Percentiles rank a stretch among this genome's conserved stretches.
These are phyloP conservation scores for Babesia sp. DNA, from an alignment of 169 alveolate genomes.

Conservation along the genomic window DNA sequence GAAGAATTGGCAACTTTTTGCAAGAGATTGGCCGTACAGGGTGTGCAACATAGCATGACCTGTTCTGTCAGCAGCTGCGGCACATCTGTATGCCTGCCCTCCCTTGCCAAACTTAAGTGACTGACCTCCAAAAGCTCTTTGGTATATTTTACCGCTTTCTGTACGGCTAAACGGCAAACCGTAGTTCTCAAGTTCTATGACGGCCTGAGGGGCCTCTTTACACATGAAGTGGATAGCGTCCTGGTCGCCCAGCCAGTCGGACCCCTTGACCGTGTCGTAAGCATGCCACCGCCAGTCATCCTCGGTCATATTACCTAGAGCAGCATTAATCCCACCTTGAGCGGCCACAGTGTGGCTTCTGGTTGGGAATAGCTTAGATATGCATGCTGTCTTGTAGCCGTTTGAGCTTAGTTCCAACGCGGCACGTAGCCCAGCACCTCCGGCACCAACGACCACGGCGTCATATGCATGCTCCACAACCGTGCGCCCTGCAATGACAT, in stretches of 20 bases:
- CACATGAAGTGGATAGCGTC: conserved; percentile 98
- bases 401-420: conserved; percentile 89
- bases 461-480: conserved; percentile 92
- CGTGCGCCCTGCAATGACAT: conserved; percentile 80
- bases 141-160: conserved; percentile 90
- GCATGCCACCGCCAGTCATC: conserved; percentile 99
- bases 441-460: conserved; percentile 98
- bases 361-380: conserved; percentile 95
- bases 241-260: conserved; percentile 99
- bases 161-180: conserved; percentile 98
- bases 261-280: conserved; percentile 97
- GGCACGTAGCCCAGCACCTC: conserved; percentile 98
- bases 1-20: conserved; percentile 91
- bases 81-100: conserved; percentile 97
- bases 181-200: conserved; percentile 93
- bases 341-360: conserved; percentile 99
- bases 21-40: conserved; percentile 90
- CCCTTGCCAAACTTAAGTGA: conserved; percentile 94
- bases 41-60: conserved; percentile 99
- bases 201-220: conserved; percentile 94
- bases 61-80: conserved; percentile 99
- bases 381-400: conserved; percentile 89
- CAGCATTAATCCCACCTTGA: conserved; percentile 78
- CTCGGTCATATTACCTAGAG: conserved; percentile 91
- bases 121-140: conserved; percentile 98